phyloP scores from a whole-genome alignment of 1,284 basidiomycete genomes.

The Apiotrichum brassicae region DNA sequence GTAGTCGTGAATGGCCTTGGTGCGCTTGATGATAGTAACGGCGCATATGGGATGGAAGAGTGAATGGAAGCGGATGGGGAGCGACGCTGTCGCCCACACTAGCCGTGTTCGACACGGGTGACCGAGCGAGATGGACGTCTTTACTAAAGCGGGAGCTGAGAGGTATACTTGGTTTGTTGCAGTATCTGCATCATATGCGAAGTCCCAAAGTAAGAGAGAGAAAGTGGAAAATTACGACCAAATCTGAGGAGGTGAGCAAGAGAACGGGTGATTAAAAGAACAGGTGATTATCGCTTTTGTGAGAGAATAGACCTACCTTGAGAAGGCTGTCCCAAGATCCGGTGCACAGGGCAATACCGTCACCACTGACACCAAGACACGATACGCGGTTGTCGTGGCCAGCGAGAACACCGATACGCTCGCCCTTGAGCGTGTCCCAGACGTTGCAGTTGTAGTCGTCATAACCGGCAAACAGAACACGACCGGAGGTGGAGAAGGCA shows the following conservation, averaged over 20 bases:
- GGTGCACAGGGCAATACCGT: constrained; percentile 97
- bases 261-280: not conserved
- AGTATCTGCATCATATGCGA: not conserved
- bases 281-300: no score
- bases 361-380: constrained; percentile 89
- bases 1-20: no score
- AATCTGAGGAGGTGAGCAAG: constrained; percentile 10
- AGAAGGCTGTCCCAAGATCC: constrained; percentile 96
- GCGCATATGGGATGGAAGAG: no score
- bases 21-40: no score
- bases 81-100: no score
- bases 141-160: not conserved
- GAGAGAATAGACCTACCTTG: constrained; percentile 80
- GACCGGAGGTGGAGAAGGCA: constrained; percentile 93
- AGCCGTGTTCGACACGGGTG: no score
- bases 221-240: constrained; percentile 11
- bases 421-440: constrained; percentile 97
- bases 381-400: constrained; percentile 97
- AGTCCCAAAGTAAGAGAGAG: not conserved
- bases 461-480: constrained; percentile 95
- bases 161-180: not conserved
- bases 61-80: no score
- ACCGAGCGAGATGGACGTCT: no score
- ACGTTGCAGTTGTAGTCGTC: constrained; percentile 99
- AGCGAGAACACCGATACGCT: constrained; percentile 90